Evolutionary conservation across 2,329 filamentous ascomycete species (phyloP).

Genomic region (Hypoxylon sp.): DNA sequence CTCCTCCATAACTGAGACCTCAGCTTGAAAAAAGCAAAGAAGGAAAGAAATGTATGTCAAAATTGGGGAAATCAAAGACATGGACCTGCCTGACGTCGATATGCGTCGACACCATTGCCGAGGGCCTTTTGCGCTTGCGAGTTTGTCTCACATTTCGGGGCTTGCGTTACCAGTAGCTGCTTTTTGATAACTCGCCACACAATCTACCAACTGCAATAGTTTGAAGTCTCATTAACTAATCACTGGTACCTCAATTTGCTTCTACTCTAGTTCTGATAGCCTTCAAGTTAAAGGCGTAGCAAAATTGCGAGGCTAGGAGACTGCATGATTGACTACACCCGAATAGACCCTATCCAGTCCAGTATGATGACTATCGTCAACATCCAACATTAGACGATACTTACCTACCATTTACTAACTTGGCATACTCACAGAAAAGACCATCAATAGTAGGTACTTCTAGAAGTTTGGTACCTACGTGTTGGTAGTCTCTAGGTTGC

Average conservation of each 20-base stretch:
- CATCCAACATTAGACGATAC: background rate
- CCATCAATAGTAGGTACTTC: background rate
- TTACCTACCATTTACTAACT: background rate
- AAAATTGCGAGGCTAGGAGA: no score
- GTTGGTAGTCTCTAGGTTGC: background rate
- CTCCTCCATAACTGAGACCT: background rate
- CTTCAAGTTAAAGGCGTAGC: no score
- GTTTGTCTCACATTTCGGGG: slow-evolving; percentile 31
- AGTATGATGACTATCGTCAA: background rate
- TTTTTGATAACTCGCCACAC: slow-evolving; percentile 19
- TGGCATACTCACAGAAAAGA: background rate
- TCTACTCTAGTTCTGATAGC: background rate
- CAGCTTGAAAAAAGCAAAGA: background rate
- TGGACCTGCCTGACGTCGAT: background rate
- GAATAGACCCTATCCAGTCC: background rate
- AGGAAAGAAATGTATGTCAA: background rate
- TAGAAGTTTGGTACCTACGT: background rate
- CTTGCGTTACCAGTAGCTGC: slow-evolving; percentile 33
- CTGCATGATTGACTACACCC: background rate
- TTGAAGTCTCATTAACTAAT: background rate
- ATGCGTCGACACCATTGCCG: background rate
- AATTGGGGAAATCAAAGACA: background rate
- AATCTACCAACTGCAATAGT: slow-evolving; percentile 15
- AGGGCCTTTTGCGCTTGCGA: slow-evolving; percentile 17
- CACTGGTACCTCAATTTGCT: background rate